These are phyloP conservation scores for Hericium erinaceus DNA, from an alignment of 768 basidiomycete species.

Conservation along the genomic window DNA sequence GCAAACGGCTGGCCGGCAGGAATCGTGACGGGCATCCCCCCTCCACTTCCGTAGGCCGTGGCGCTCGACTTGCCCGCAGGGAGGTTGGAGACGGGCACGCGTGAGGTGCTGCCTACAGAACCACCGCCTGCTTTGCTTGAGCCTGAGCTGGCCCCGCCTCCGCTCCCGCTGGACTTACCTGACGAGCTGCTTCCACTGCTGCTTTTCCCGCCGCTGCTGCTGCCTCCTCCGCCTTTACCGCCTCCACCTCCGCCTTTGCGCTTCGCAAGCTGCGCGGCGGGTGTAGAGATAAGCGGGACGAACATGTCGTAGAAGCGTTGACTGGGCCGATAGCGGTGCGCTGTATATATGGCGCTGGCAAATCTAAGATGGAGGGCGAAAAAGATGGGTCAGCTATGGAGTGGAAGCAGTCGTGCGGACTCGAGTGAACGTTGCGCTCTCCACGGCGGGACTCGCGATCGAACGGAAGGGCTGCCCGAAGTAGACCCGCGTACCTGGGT, in stretches of 20 bases:
- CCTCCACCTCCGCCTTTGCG: constrained; percentile 7
- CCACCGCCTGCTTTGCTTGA: not conserved
- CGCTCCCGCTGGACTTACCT: constrained; percentile 1
- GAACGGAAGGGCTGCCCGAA: no score
- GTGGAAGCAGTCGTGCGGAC: not conserved
- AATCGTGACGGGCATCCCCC: constrained; percentile 9
- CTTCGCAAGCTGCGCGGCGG: not conserved
- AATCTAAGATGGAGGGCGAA: not conserved
- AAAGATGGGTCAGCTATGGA: not conserved
- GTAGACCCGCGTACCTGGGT: no score
- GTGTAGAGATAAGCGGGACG: not conserved
- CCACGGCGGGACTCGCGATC: no score
- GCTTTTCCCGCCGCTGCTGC: constrained; percentile 2
- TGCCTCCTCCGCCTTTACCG: constrained; percentile 4
- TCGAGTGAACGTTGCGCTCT: no score
- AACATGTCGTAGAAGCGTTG: not conserved
- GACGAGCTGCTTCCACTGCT: constrained; percentile 2
- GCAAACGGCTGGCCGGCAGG: constrained; percentile 16
- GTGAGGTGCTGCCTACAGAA: not conserved
- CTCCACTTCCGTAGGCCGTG: constrained; percentile 17
- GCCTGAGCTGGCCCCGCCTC: not conserved
- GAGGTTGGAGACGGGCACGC: not conserved
- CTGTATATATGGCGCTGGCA: not conserved
- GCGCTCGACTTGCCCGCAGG: constrained; percentile 1
- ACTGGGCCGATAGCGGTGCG: not conserved